Base-by-base conservation (phyloP, 352 stramenopile genomes). In the Elongisporangium senticosum region DNA sequence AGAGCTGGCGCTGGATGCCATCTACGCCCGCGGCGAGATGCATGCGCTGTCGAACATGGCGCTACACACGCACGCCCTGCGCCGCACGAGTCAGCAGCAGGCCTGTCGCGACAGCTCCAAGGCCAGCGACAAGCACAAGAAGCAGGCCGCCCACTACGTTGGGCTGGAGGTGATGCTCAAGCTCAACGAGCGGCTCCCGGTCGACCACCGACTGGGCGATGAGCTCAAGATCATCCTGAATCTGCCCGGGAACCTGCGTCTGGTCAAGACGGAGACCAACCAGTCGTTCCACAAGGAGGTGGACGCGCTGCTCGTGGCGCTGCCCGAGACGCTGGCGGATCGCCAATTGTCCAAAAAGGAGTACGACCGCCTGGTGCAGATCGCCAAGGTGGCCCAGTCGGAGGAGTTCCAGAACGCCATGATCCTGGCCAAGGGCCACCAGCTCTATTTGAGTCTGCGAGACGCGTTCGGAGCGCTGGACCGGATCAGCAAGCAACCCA, bases 131-230 rank as follows among this genome's bases (percentile, higher is more conserved):
- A 79, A 79, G 47, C 61, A 71, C 33, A 65, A 75, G 33, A 62
- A 69, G 10, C 65, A 79, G 51, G 71, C 71, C 5, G 71, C 71
- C 2, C 71, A 79, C 55, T 79, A 79, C 57, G 68, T 79, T 33
- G 71, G 71, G 37, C 61, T 79, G 11, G 71, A 79, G 33, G 71
- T 79, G 33, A 79, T 79, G 71, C 59, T 77, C 37, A 69, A 67
- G 6, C 66, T 79, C 7, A 79, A 79, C 52, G 68, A 75, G 19
- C 62, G 65, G 2, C 58, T 79, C 19, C 58, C 68, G 17, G 63
- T 75, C 5, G 65, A 61, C 47, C 62, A 72, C n/a, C 68, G 71
- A 5, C 70, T 79, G 53, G 71, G 71, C 7, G 60, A 77, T n/a
- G 71, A 79, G 51, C 37, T 79, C 58, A 65, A 69, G 19, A 62